A percentile compares a stretch with the other conserved stretches of the same genome.
Conservation (phyloP, 768 basidiomycete species). For the Clitopilus hobsonii region DNA sequence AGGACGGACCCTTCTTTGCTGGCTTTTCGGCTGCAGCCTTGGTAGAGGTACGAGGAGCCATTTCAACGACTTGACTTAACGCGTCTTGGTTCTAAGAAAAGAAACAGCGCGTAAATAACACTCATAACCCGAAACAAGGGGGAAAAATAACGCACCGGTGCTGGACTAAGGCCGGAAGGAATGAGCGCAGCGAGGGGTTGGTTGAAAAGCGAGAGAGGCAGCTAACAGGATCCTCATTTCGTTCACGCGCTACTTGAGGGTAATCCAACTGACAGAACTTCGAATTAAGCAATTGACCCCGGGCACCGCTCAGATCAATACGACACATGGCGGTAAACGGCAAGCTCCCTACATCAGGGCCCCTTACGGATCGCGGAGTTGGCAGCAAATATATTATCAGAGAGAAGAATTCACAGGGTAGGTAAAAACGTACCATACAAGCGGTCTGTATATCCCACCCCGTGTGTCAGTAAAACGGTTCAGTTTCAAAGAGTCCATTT, state of each 20-base stretch:
- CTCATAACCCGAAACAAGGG: background rate
- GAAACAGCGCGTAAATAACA: background rate
- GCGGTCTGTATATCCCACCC: background rate
- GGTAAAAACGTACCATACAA: background rate
- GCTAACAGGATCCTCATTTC: slow-evolving; percentile 35
- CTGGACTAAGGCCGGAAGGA: slow-evolving; percentile 6
- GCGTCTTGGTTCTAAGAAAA: background rate
- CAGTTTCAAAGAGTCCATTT: too few species aligned
- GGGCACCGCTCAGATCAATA: slow-evolving; percentile 22
- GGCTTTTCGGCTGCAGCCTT: slow-evolving; percentile 34
- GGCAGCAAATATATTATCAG: slow-evolving; percentile 1
- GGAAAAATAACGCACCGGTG: background rate
- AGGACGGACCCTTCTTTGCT: slow-evolving; percentile 51
- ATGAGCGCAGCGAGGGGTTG: slow-evolving; percentile 16
- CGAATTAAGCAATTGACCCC: slow-evolving; percentile 37
- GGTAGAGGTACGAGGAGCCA: slow-evolving; percentile 39
- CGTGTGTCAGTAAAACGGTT: too few species aligned
- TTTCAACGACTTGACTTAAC: slow-evolving; percentile 18
- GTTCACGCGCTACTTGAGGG: slow-evolving; percentile 42
- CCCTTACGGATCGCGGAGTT: background rate
- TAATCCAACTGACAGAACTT: slow-evolving; percentile 45
- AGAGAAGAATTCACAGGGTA: background rate
- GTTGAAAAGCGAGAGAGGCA: slow-evolving; percentile 38
- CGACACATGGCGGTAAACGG: slow-evolving; percentile 1
- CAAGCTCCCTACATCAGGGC: background rate